phyloP scores from a whole-genome alignment of 73 alveolate species.

The Paramecium sexaurelia region DNA sequence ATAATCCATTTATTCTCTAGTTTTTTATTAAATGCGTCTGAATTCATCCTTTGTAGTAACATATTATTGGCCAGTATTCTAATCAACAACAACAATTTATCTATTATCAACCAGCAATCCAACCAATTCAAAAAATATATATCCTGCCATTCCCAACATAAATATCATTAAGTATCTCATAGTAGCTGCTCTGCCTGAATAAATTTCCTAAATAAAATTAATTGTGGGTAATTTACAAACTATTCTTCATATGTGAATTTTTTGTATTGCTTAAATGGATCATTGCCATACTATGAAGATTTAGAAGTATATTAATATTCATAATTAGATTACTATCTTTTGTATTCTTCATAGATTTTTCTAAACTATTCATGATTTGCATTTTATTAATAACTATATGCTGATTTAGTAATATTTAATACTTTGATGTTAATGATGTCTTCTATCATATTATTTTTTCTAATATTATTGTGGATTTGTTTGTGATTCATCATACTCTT shows the following conservation, averaged over 20 bases:
- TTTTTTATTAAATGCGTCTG: neutral
- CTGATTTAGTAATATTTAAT: neutral
- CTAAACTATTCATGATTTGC: neutral
- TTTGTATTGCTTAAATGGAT: no score
- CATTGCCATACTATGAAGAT: no score
- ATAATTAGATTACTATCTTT: neutral
- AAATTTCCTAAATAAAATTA: neutral
- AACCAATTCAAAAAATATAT: neutral
- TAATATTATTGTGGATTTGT: neutral
- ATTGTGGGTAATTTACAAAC: neutral
- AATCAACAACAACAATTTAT: neutral
- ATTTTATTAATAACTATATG: neutral
- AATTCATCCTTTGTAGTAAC: neutral
- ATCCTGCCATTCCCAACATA: neutral
- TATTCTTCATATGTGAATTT: no score
- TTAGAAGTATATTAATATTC: no score
- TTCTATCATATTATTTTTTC: neutral
- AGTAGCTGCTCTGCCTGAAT: neutral
- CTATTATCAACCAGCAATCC: neutral
- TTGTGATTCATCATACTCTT: conserved; percentile 15
- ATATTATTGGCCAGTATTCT: neutral
- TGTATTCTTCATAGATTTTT: neutral
- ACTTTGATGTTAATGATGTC: neutral
- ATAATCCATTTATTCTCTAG: neutral
- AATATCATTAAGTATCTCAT: neutral